Conservation (phyloP, 306 rosid species). For the Begonia loranthoides region DNA sequence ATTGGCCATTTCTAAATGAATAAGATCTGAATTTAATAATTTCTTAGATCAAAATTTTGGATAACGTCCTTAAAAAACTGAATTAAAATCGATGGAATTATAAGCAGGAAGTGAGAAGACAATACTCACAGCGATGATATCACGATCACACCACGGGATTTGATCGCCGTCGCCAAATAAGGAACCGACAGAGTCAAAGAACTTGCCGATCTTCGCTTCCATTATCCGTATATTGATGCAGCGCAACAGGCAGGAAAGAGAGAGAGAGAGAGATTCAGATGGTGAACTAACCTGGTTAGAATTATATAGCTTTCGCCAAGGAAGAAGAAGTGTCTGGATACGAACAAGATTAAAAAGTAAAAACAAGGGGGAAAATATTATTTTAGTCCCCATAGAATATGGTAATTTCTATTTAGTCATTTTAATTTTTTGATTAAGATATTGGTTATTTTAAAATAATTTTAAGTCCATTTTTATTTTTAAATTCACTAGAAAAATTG, state of each 20-base stretch:
- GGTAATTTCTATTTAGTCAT: background rate
- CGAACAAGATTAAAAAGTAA: too few species aligned
- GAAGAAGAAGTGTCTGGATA: too few species aligned
- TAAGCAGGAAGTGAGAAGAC: background rate
- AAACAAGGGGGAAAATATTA: background rate
- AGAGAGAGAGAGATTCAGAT: background rate
- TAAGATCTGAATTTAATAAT: too few species aligned
- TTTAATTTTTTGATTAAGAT: too few species aligned
- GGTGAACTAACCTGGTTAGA: background rate
- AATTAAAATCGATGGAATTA: background rate
- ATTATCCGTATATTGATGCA: conserved; percentile 7
- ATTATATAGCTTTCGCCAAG: too few species aligned
- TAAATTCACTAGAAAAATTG: too few species aligned
- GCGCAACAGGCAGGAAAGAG: too few species aligned
- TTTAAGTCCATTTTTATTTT: too few species aligned
- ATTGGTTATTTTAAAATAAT: too few species aligned
- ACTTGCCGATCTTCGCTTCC: conserved; percentile 47
- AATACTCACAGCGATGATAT: conserved; percentile 44
- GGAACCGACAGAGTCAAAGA: conserved; percentile 57
- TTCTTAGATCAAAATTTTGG: too few species aligned
- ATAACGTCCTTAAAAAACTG: background rate
- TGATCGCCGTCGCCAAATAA: conserved; percentile 43
- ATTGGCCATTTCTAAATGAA: too few species aligned
- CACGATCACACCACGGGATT: conserved; percentile 88
- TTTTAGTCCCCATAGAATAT: background rate